Conservation (phyloP, 208 protist genomes). For the Acanthamoeba healyi region DNA sequence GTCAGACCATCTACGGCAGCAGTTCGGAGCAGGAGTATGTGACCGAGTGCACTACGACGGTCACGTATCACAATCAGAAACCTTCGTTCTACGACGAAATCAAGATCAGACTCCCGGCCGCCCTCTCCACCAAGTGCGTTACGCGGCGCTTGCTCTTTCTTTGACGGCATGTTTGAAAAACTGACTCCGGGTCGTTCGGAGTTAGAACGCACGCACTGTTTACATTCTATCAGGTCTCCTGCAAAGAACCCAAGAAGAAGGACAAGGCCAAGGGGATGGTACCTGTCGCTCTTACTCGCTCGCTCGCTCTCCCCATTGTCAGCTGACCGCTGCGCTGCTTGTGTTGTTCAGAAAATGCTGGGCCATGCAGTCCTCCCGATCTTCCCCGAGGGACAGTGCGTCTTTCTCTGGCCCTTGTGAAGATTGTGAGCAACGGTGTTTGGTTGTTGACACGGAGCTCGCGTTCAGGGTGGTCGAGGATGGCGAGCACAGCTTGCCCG, state of each 20-base stretch:
- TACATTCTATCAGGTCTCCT: slow-evolving; percentile 57
- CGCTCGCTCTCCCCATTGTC: background rate
- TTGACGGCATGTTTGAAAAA: background rate
- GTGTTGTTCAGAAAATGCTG: background rate
- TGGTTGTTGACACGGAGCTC: background rate
- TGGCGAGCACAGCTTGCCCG: slow-evolving; percentile 9
- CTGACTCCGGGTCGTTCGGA: no score
- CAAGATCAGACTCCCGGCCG: slow-evolving; percentile 32
- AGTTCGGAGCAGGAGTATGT: slow-evolving; percentile 31
- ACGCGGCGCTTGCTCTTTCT: background rate
- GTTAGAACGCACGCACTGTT: slow-evolving; percentile 9
- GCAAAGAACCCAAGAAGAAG: slow-evolving; percentile 67
- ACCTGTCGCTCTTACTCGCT: background rate
- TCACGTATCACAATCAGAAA: slow-evolving; percentile 48
- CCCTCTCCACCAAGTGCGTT: slow-evolving; percentile 46
- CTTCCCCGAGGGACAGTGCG: slow-evolving; percentile 49
- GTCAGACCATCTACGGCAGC: slow-evolving; percentile 48
- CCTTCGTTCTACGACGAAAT: slow-evolving; percentile 60
- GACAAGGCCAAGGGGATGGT: slow-evolving; percentile 22
- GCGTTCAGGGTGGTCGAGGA: slow-evolving; percentile 10
- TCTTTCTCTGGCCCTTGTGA: no score
- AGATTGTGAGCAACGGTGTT: no score
- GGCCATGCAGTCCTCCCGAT: slow-evolving; percentile 30
- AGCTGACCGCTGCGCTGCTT: background rate
- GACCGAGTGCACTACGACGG: background rate